Evolutionary conservation across 164 flowering plant species (phyloP).

Genomic region (Magnolia officinalis): DNA sequence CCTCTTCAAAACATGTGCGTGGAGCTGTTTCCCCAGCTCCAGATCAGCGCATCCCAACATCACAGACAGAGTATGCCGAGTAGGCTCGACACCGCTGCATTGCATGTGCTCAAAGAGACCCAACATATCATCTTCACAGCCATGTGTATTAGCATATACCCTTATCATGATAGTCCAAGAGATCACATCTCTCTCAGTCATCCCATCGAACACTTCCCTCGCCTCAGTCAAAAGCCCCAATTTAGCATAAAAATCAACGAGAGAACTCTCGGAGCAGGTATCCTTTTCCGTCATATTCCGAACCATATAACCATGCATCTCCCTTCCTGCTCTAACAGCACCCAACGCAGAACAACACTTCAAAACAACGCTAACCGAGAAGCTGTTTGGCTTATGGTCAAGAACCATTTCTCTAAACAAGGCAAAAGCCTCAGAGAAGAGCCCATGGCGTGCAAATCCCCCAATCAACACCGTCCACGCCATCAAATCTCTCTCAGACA

Average conservation of each 20-base stretch:
- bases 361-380: neutral
- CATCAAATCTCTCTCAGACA: neutral
- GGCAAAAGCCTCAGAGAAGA: neutral
- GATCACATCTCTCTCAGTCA: conserved; percentile 38
- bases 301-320: conserved; percentile 1
- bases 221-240: conserved; percentile 31
- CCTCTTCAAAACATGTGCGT: conserved; percentile 1
- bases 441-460: neutral
- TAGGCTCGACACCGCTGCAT: conserved; percentile 5
- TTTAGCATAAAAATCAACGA: conserved; percentile 43
- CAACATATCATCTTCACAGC: neutral
- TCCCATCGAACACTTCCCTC: conserved; percentile 30
- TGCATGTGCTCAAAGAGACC: conserved; percentile 1
- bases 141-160: conserved; percentile 30
- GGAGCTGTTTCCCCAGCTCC: conserved; percentile 10
- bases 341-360: neutral
- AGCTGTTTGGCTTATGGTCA: neutral
- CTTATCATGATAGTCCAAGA: conserved; percentile 52
- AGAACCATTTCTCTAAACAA: neutral
- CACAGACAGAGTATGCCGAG: neutral
- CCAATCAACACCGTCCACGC: conserved; percentile 2
- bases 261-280: conserved; percentile 30
- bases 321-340: neutral
- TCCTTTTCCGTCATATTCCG: conserved; percentile 15
- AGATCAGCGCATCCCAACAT: conserved; percentile 1